These are phyloP conservation scores for Plasmodium gaboni DNA, from an alignment of 169 alveolate species.

Conservation along the genomic window DNA sequence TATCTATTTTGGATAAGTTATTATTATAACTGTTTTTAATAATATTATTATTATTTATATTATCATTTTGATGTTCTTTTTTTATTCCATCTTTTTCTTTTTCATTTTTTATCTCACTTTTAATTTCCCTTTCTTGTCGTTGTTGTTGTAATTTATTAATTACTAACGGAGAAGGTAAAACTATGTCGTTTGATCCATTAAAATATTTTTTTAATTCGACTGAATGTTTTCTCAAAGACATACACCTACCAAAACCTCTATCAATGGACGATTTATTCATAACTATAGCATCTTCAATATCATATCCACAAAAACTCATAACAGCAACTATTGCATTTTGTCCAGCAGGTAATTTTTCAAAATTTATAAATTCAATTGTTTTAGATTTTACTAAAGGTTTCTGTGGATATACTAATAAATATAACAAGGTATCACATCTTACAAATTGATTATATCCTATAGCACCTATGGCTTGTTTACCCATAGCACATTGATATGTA, in stretches of 20 bases:
- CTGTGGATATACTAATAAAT: constrained; percentile 97
- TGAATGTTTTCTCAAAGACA: constrained; percentile 84
- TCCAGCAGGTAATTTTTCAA: constrained; percentile 99
- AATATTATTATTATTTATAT: not conserved
- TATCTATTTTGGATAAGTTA: not conserved
- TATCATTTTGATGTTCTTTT: not conserved
- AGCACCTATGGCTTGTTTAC: constrained; percentile 99
- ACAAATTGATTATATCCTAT: constrained; percentile 96
- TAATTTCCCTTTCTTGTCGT: not conserved
- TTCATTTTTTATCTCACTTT: not conserved
- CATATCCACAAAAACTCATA: constrained; percentile 99
- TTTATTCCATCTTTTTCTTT: not conserved
- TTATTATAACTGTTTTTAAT: not conserved
- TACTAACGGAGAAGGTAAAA: constrained; percentile 71
- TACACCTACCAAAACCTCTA: constrained; percentile 98
- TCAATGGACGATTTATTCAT: constrained; percentile 98
- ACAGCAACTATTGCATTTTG: constrained; percentile 99
- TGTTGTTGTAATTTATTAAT: constrained; percentile 52
- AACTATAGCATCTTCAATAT: constrained; percentile 99
- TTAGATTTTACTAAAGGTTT: constrained; percentile 98
- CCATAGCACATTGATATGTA: constrained; percentile 99
- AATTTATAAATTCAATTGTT: constrained; percentile 96
- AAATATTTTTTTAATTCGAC: constrained; percentile 87
- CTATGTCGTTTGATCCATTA: constrained; percentile 86
- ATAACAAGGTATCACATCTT: constrained; percentile 94